Evolutionary conservation across 805 yeast species (phyloP).

Genomic region (Hanseniaspora thailandica): DNA sequence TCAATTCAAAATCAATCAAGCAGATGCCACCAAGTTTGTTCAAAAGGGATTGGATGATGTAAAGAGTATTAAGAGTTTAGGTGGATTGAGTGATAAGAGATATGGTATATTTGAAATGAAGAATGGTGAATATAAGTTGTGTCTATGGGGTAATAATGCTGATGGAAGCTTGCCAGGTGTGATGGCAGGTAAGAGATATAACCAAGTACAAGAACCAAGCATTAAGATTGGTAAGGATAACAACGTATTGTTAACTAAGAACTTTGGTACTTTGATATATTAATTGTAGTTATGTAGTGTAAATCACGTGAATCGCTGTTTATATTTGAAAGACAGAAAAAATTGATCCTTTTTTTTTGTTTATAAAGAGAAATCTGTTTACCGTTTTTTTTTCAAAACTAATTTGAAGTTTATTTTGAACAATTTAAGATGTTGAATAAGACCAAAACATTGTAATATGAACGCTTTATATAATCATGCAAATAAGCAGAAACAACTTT

Average conservation of each 20-base stretch:
- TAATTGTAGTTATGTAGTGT: background rate
- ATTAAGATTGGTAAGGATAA: background rate
- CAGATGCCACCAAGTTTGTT: constrained; percentile 42
- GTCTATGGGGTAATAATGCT: constrained; percentile 70
- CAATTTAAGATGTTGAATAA: too few species aligned
- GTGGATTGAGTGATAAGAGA: constrained; percentile 31
- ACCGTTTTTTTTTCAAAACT: too few species aligned
- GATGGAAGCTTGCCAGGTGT: constrained; percentile 21
- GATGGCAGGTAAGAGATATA: constrained; percentile 50
- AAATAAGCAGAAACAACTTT: constrained; percentile 63
- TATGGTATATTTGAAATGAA: constrained; percentile 43
- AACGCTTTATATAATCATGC: constrained; percentile 86
- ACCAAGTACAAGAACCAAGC: background rate
- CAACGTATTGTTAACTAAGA: constrained; percentile 1
- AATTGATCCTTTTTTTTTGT: too few species aligned
- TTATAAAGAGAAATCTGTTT: background rate
- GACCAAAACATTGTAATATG: too few species aligned
- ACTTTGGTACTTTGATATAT: constrained; percentile 8
- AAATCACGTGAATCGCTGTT: too few species aligned
- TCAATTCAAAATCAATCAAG: constrained; percentile 59
- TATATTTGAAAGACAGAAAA: too few species aligned
- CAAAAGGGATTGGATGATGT: constrained; percentile 23
- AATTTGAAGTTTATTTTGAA: too few species aligned
- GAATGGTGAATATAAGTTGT: constrained; percentile 42
- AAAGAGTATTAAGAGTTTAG: constrained; percentile 38